These are phyloP conservation scores for Lepiota venenata DNA, from an alignment of 768 basidiomycete genomes.

Conservation along the genomic window DNA sequence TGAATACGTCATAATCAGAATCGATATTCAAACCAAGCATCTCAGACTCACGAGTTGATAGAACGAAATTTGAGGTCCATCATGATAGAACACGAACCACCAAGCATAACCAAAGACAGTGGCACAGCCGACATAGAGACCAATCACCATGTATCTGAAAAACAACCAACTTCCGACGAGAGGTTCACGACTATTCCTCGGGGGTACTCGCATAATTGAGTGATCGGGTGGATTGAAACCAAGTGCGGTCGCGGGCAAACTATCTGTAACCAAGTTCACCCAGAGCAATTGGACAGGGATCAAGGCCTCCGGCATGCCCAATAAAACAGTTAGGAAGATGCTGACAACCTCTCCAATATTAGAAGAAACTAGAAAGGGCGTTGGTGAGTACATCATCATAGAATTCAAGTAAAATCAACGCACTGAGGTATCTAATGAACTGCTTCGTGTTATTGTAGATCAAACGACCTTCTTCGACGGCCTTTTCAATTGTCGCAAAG, in stretches of 20 bases:
- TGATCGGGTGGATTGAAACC: conserved; percentile 98
- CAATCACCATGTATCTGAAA: conserved; percentile 93
- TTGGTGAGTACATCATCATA: conserved; percentile 1
- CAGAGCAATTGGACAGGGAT: conserved; percentile 97
- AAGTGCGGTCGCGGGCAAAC: conserved; percentile 93
- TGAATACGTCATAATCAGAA: conserved; percentile 25
- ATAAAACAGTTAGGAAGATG: conserved; percentile 94
- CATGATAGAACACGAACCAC: conserved; percentile 95
- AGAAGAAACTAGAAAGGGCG: conserved; percentile 62
- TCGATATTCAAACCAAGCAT: neutral
- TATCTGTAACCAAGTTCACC: conserved; percentile 98
- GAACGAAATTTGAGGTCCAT: conserved; percentile 92
- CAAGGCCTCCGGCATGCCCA: conserved; percentile 99
- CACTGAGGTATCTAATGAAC: conserved; percentile 97
- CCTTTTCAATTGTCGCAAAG: conserved; percentile 94
- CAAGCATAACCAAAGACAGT: conserved; percentile 98
- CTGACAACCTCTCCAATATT: conserved; percentile 98
- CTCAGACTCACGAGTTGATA: conserved; percentile 74
- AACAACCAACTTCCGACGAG: conserved; percentile 93
- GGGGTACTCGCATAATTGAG: conserved; percentile 94
- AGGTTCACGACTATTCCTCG: conserved; percentile 86
- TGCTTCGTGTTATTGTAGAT: conserved; percentile 99
- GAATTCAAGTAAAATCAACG: conserved; percentile 25
- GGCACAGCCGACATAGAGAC: conserved; percentile 89
- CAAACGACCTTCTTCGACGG: conserved; percentile 95